A percentile compares a stretch with the other conserved stretches of the same genome.
These are phyloP conservation scores for Trifolium dubium DNA, from an alignment of 306 rosid genomes.

Conservation along the genomic window DNA sequence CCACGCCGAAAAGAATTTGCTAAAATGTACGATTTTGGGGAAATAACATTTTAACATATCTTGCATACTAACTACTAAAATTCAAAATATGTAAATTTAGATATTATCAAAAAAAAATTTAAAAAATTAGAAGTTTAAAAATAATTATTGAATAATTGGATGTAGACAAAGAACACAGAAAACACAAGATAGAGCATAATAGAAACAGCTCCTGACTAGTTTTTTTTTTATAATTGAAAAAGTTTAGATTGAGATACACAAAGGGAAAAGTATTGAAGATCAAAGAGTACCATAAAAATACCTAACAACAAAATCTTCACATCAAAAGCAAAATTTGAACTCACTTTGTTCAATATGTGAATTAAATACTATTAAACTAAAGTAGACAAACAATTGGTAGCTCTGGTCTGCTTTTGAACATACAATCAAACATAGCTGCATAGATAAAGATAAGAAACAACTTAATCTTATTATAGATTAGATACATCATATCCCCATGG, in stretches of 20 bases:
- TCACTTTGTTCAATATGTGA: neutral
- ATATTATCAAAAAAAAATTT: too few relatives aligned
- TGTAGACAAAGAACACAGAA: too few relatives aligned
- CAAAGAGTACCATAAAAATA: neutral
- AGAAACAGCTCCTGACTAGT: neutral
- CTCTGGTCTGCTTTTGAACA: neutral
- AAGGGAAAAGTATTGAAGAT: neutral
- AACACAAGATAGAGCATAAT: neutral
- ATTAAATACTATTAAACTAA: neutral
- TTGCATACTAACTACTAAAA: too few relatives aligned
- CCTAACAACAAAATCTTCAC: neutral
- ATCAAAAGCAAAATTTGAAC: neutral
- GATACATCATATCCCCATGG: neutral
- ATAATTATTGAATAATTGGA: too few relatives aligned
- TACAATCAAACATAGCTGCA: constrained; percentile 9
- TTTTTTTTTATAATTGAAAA: neutral
- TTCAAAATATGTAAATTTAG: too few relatives aligned
- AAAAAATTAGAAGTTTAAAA: too few relatives aligned
- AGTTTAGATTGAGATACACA: neutral
- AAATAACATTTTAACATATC: too few relatives aligned
- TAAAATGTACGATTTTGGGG: too few relatives aligned
- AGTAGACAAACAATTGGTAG: too few relatives aligned
- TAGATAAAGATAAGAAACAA: neutral
- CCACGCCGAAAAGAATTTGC: too few relatives aligned
- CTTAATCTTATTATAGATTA: neutral